phyloP scores from a whole-genome alignment of 495 filamentous ascomycete species.

The Alectoria sarmentosa region DNA sequence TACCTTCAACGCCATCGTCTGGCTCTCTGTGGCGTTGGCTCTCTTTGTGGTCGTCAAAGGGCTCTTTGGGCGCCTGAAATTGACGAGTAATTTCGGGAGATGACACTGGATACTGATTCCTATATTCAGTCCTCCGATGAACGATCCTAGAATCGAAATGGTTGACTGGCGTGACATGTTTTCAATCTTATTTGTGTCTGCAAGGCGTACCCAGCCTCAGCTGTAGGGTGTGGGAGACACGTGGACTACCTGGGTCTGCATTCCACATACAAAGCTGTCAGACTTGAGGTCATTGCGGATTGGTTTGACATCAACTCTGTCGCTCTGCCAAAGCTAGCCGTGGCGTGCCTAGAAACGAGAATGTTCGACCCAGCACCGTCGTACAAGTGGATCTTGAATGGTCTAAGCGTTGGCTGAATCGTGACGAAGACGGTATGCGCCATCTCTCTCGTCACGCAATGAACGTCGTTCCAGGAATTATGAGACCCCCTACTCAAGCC shows the following conservation, averaged over 20 bases:
- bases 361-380: not conserved
- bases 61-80: not conserved
- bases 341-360: not conserved
- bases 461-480: not conserved
- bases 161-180: not conserved
- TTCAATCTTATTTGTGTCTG: not conserved
- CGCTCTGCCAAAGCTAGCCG: not conserved
- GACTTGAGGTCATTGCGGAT: not conserved
- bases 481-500: not conserved
- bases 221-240: not conserved
- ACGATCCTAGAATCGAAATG: not conserved
- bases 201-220: not conserved
- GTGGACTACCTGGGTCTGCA: not conserved
- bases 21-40: not conserved
- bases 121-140: not conserved
- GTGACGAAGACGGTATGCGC: not conserved
- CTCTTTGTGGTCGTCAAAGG: not conserved
- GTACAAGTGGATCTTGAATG: not conserved
- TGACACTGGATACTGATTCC: not conserved
- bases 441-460: not conserved
- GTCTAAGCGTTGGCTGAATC: not conserved
- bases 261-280: not conserved
- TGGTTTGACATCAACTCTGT: not conserved
- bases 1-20: not conserved
- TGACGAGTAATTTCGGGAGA: conserved; percentile 1